Evolutionary conservation across 1,284 basidiomycete genomes (phyloP), one percentile per base, ranked within the genome.

Genomic region (Apiotrichum akiyoshidainum): DNA sequence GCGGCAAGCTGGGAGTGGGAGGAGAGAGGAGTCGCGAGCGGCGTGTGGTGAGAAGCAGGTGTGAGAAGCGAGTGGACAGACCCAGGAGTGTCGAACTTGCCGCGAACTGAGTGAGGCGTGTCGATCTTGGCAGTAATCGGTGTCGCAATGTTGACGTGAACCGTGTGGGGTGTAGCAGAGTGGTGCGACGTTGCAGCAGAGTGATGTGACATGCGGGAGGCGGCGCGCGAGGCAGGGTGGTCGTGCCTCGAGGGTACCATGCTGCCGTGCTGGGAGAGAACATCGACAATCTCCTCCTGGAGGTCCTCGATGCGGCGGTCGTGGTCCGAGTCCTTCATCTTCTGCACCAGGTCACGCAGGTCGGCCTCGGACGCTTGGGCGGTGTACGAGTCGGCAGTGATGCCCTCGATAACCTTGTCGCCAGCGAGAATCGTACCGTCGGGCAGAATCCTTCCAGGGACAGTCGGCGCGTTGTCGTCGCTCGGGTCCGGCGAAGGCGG

Each of bases 381-480:
- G 0, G 67, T 66, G 34, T 66, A 62, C 21, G 67, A 46, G 2
- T 64, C 66, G 33, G 65, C 75, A 2, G 65, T 62, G 46, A 77
- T 66, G 37, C 73, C 73, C 60, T 73, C 71, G 33, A 77, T 69
- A 21, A 75, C 65, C 56, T 63, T 72, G 46, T 70, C 72, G 26
- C 69, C 73, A 14, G 65, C 71, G 68, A 74, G 70, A 39, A 76
- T 69, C 1, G 72, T 75, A 12, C 72, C 75, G 55, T 76, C 71
- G 11, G 71, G 69, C 14, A 74, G 57, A n/a, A 75, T 69, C 46
- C 57, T 65, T 21, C 73, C 74, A 16, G 70, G 21, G 12, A 61
- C 66, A 10, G 68, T 64, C 8, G 67, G 62, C 33, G 55, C 60
- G 34, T 65, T 65, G 9, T 39, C 19, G 13, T 50, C 48, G 48